phyloP scores from a whole-genome alignment of 768 basidiomycete species.

The Hirschioporus abietinus region DNA sequence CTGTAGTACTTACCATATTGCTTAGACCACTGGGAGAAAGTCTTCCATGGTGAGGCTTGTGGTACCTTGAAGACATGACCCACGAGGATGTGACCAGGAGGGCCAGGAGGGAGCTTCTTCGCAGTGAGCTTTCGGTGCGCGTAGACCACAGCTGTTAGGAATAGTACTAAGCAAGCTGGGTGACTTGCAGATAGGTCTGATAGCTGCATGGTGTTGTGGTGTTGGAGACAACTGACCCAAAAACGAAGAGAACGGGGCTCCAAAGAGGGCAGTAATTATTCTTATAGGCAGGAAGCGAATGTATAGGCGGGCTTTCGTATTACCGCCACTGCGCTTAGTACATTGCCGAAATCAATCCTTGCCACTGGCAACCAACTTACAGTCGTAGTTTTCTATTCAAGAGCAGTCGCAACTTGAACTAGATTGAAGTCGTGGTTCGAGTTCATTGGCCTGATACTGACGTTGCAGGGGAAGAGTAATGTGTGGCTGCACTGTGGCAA shows the following conservation, averaged over 20 bases:
- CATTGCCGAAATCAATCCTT: too few species aligned
- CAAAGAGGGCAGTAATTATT: too few species aligned
- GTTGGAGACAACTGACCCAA: background rate
- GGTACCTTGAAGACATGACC: slow-evolving; percentile 17
- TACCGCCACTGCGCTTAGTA: too few species aligned
- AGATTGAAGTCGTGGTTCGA: too few species aligned
- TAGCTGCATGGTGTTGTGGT: background rate
- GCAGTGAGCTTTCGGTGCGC: background rate
- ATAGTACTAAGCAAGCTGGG: background rate
- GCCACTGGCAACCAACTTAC: too few species aligned
- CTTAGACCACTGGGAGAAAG: slow-evolving; percentile 12
- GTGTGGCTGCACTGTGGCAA: too few species aligned
- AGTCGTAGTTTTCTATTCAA: too few species aligned
- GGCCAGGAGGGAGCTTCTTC: slow-evolving; percentile 16
- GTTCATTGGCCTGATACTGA: too few species aligned
- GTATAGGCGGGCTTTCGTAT: too few species aligned
- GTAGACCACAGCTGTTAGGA: background rate
- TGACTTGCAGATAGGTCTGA: background rate
- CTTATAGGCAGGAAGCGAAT: too few species aligned
- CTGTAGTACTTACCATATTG: slow-evolving; percentile 12
- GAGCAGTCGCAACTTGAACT: too few species aligned
- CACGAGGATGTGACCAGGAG: slow-evolving; percentile 12
- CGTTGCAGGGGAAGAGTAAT: too few species aligned
- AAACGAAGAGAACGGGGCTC: background rate
- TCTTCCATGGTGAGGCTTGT: slow-evolving; percentile 7